Percentiles rank a stretch among this genome's conserved stretches.
phyloP scores from a whole-genome alignment of 1,139 yeast species.

The Yamadazyma friedrichii region DNA sequence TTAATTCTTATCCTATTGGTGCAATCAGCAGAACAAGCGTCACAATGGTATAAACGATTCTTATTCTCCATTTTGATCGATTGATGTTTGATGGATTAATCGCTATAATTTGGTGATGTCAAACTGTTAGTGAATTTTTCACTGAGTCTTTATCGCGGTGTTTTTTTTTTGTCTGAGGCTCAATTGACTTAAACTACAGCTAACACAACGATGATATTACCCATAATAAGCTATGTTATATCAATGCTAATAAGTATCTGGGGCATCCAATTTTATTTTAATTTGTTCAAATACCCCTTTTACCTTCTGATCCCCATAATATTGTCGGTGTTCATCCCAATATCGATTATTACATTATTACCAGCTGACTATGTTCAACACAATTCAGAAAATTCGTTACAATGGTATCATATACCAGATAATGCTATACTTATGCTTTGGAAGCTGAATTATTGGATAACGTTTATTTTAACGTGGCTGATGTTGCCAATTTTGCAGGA shows the following conservation, averaged over 20 bases:
- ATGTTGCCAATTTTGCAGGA: slow-evolving; percentile 70
- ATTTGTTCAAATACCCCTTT: slow-evolving; percentile 34
- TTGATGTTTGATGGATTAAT: not conserved
- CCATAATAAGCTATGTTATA: slow-evolving; percentile 22
- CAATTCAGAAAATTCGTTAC: slow-evolving; percentile 12
- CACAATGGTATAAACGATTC: slow-evolving; percentile 77
- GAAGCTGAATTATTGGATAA: slow-evolving; percentile 78
- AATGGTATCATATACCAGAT: slow-evolving; percentile 36
- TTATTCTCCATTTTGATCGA: slow-evolving; percentile 24
- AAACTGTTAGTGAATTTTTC: no score
- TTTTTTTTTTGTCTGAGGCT: no score
- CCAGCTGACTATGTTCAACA: slow-evolving; percentile 43
- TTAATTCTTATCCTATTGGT: slow-evolving; percentile 86
- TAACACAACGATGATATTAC: not conserved
- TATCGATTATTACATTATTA: slow-evolving; percentile 38
- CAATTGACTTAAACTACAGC: no score
- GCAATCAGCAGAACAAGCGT: slow-evolving; percentile 91
- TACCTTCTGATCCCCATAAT: slow-evolving; percentile 34
- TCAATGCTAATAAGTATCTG: slow-evolving; percentile 30
- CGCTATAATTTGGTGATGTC: not conserved
- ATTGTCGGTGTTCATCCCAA: slow-evolving; percentile 43
- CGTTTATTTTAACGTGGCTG: slow-evolving; percentile 74
- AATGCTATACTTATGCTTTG: slow-evolving; percentile 55
- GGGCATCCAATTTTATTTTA: slow-evolving; percentile 39
- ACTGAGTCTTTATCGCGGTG: no score